Base-by-base conservation (phyloP, 495 filamentous ascomycete genomes). In the Lasiosphaeris hirsuta region DNA sequence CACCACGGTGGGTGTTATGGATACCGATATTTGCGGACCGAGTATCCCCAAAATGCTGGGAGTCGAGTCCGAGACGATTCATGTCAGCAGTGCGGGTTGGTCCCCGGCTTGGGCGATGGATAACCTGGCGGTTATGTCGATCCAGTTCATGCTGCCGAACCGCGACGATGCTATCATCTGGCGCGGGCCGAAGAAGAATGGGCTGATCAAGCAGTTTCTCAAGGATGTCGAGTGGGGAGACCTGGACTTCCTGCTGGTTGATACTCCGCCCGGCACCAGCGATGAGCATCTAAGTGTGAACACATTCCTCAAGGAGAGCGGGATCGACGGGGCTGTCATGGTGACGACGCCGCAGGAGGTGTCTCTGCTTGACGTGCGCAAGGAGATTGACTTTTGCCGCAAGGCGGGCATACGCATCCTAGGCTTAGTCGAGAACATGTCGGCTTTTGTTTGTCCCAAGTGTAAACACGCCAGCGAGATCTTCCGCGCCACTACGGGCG, bases 31-130 rank as follows among this genome's bases (percentile, higher is more conserved):
- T 60, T 94, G 90, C 71, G 94, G 94, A 0, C 94, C 94, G 0
- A 88, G 83, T 47, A 96, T 97, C 55, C 94, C 94, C 0, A 95
- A 95, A 74, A 97, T 98, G 95, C 90, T 98, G 84, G 94, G 95
- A 15, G 93, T 96, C 1, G 90, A 96, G 72, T 69, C 81, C 4
- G 92, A 97, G 74, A 92, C 89, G 0, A 95, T 98, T 34, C 95
- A 97, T 69, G 81, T 95, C 19, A 90, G 84, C 69, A 72, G 62
- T 5, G 78, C 81, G 0, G 94, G 95, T 5, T 96, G 92, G 94
- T 87, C 84, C 56, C 95, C 95, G 0, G 93, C 96, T 2, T 97
- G 92, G 88, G 92, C 94, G 3, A 79, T 82, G 44, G 94, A 96
- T 54, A 97, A 96, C 61, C 76, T 98, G 38, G 87, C 86, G 1